A percentile compares a stretch with the other conserved stretches of the same genome.
Conservation (phyloP, 495 filamentous ascomycete species). For the Aspergillus campestris region DNA sequence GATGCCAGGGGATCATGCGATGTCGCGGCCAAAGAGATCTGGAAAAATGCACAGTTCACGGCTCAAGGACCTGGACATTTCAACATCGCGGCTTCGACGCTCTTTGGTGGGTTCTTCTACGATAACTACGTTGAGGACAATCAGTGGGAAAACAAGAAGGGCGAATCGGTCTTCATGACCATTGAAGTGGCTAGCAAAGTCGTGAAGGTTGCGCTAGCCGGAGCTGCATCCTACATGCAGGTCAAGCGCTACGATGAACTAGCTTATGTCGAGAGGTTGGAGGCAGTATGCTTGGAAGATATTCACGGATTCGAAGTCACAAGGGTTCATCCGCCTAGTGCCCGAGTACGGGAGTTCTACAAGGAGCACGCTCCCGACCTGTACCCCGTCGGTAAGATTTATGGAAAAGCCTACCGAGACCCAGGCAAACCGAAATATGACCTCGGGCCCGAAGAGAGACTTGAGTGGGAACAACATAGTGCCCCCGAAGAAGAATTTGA, state of each 20-base stretch:
- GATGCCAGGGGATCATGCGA: slow-evolving; percentile 61
- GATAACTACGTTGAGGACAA: slow-evolving; percentile 19
- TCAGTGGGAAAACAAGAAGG: slow-evolving; percentile 16
- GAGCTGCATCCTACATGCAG: slow-evolving; percentile 32
- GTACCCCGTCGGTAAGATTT: slow-evolving; percentile 35
- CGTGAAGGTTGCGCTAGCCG: slow-evolving; percentile 34
- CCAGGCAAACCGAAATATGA: slow-evolving; percentile 32
- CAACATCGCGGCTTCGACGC: slow-evolving; percentile 56
- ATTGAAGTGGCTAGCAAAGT: slow-evolving; percentile 33
- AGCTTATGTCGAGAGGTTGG: slow-evolving; percentile 14
- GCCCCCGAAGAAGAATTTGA: slow-evolving; percentile 35
- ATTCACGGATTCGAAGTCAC: slow-evolving; percentile 51
- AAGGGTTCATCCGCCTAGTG: slow-evolving; percentile 31
- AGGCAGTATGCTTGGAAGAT: slow-evolving; percentile 28
- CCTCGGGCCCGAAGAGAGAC: slow-evolving; percentile 32
- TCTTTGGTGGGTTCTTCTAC: slow-evolving; percentile 45
- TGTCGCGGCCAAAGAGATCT: slow-evolving; percentile 56
- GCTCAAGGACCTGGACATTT: slow-evolving; percentile 60
- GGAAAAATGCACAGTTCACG: slow-evolving; percentile 41
- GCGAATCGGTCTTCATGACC: slow-evolving; percentile 22
- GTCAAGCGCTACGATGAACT: slow-evolving; percentile 20
- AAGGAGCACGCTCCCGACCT: slow-evolving; percentile 25
- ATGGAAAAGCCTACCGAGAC: slow-evolving; percentile 33
- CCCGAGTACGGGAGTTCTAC: slow-evolving; percentile 37
- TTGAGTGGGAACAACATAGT: slow-evolving; percentile 17